phyloP scores from a whole-genome alignment of 768 basidiomycete species.

The Melanogaster broomeanus region DNA sequence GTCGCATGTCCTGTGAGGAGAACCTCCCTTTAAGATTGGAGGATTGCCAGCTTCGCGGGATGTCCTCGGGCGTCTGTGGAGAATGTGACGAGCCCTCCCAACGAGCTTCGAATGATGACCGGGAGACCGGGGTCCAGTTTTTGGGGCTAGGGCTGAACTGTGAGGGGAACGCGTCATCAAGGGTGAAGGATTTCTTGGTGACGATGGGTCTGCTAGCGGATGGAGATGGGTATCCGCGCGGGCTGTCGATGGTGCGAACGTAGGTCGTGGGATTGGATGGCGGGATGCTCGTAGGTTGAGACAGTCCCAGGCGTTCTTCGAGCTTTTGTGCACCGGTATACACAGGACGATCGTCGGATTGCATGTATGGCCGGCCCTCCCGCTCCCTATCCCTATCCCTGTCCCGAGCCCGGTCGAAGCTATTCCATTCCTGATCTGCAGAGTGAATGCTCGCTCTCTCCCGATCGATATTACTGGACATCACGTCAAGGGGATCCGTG shows the following conservation, averaged over 20 bases:
- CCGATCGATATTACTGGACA: conserved; percentile 20
- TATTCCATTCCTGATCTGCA: conserved; percentile 30
- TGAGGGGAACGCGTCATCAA: conserved; percentile 23
- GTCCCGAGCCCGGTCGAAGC: conserved; percentile 25
- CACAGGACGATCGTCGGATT: conserved; percentile 26
- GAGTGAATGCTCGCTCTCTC: conserved; percentile 28
- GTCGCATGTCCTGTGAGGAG: conserved; percentile 34
- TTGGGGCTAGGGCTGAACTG: conserved; percentile 23
- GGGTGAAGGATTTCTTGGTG: conserved; percentile 28
- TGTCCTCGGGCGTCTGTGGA: conserved; percentile 31
- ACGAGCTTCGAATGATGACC: conserved; percentile 29
- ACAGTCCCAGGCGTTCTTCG: conserved; percentile 18
- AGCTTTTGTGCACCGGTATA: conserved; percentile 8
- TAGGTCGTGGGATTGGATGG: conserved; percentile 15
- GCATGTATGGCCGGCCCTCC: conserved; percentile 14
- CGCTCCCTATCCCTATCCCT: conserved; percentile 20
- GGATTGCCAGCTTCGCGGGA: conserved; percentile 32
- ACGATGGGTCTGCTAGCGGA: conserved; percentile 35
- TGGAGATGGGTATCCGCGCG: conserved; percentile 24
- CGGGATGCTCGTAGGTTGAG: conserved; percentile 12
- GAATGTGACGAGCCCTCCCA: conserved; percentile 31
- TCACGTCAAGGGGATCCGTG: conserved; percentile 21
- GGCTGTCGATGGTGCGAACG: conserved; percentile 7
- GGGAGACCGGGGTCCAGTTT: conserved; percentile 20
- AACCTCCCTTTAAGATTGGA: conserved; percentile 24